Conservation (phyloP, 2,329 filamentous ascomycete genomes). For the Sphaceloma murrayae region DNA sequence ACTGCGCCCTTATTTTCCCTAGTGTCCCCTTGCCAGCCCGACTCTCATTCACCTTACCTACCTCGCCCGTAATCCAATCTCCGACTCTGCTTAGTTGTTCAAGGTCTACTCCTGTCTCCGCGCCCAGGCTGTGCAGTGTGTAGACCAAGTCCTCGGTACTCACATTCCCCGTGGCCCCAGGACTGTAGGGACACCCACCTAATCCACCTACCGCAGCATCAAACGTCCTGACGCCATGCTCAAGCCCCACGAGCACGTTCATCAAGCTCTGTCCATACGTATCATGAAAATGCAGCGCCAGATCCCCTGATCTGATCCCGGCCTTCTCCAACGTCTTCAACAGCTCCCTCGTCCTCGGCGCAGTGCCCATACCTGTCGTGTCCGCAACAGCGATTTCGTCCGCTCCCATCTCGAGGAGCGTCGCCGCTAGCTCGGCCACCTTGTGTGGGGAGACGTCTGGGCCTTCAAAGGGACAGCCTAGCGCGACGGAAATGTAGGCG, state of each 20-base stretch:
- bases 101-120: constrained; percentile 63
- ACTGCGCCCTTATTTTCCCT: constrained; percentile 14
- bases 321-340: constrained; percentile 56
- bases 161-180: constrained; percentile 78
- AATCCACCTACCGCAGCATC: constrained; percentile 72
- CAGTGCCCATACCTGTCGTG: constrained; percentile 83
- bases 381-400: constrained; percentile 87
- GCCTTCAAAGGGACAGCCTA: constrained; percentile 69
- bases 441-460: constrained; percentile 50
- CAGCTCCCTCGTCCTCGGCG: constrained; percentile 56
- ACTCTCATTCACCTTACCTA: constrained; percentile 55
- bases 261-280: constrained; percentile 80
- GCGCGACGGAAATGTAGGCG: constrained; percentile 70
- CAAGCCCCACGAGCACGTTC: constrained; percentile 67
- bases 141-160: constrained; percentile 78
- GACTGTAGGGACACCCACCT: constrained; percentile 76
- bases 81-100: constrained; percentile 59
- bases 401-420: constrained; percentile 71
- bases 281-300: constrained; percentile 82
- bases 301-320: constrained; percentile 57
- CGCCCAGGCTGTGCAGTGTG: constrained; percentile 60
- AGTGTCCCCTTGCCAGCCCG: constrained; percentile 55
- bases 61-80: constrained; percentile 57
- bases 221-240: constrained; percentile 68
- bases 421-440: constrained; percentile 53